Evolutionary conservation across 768 basidiomycete genomes (phyloP).

Genomic region (Boletus tylopilopsis): DNA sequence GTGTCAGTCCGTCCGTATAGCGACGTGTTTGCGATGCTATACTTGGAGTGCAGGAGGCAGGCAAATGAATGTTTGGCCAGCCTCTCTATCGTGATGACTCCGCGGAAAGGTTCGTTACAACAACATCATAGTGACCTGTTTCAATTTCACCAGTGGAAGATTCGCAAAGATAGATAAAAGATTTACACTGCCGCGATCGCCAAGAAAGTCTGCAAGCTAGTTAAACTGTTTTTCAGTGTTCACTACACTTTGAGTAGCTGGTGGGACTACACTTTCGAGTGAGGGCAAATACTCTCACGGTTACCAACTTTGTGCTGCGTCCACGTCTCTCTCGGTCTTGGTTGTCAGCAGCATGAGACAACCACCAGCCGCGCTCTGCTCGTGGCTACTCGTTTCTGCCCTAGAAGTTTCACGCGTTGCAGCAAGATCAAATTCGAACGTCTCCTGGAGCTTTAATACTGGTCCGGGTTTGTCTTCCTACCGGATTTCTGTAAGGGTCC

Average conservation of each 20-base stretch:
- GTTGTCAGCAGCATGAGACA: conserved; percentile 21
- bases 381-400: conserved; percentile 14
- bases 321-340: background rate
- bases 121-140: background rate
- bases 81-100: conserved; percentile 5
- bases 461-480: conserved; percentile 20
- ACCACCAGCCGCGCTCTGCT: conserved; percentile 10
- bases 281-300: conserved; percentile 15
- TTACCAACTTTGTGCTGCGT: background rate
- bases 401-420: conserved; percentile 2
- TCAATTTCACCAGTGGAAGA: background rate
- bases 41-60: background rate
- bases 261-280: background rate
- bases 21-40: background rate
- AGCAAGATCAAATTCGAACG: conserved; percentile 10
- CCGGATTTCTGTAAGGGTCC: conserved; percentile 23
- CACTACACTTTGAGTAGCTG: too few species aligned
- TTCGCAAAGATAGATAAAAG: background rate
- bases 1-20: background rate
- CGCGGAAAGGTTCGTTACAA: background rate
- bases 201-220: too few species aligned
- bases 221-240: too few species aligned
- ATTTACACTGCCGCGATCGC: background rate
- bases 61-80: background rate
- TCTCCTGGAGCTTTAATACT: conserved; percentile 12